Conservation (phyloP, 2,329 filamentous ascomycete genomes). For the Paramyrothecium sp. region DNA sequence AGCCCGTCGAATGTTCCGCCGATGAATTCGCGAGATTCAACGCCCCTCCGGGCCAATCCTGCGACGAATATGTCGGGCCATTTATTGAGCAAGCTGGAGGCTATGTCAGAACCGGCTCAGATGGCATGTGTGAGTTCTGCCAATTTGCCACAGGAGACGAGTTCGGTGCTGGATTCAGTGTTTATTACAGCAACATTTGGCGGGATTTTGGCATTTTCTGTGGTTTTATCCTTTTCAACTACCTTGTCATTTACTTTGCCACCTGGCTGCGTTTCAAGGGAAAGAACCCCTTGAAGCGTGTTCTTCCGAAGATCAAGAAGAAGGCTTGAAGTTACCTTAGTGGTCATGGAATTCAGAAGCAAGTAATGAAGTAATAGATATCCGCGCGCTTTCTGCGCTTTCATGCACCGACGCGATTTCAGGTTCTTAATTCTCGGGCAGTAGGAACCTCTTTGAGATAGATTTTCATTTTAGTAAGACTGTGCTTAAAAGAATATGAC, state of each 20-base stretch:
- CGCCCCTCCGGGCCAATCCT: slow-evolving; percentile 58
- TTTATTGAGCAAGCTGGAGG: slow-evolving; percentile 57
- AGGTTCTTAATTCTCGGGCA: no score
- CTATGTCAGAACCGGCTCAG: slow-evolving; percentile 54
- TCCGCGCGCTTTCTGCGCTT: no score
- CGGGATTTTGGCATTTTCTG: slow-evolving; percentile 64
- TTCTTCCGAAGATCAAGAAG: not conserved
- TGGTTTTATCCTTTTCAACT: slow-evolving; percentile 65
- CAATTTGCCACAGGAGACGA: slow-evolving; percentile 60
- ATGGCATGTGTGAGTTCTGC: slow-evolving; percentile 64
- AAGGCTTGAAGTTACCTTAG: not conserved
- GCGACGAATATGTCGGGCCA: slow-evolving; percentile 54
- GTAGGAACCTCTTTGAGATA: no score
- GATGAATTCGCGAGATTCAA: slow-evolving; percentile 60
- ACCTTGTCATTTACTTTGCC: slow-evolving; percentile 32
- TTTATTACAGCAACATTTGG: slow-evolving; percentile 63
- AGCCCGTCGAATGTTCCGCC: slow-evolving; percentile 53
- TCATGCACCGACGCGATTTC: no score
- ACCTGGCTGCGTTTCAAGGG: slow-evolving; percentile 39
- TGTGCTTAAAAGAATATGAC: no score
- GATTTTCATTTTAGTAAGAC: no score
- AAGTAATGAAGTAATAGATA: no score
- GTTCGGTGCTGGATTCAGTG: slow-evolving; percentile 58
- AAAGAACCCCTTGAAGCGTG: slow-evolving; percentile 31
- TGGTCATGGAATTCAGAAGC: no score